Evolutionary conservation across 2,329 filamentous ascomycete species (phyloP), one percentile per base, ranked within the genome.

Genomic region (Dothistroma pini): DNA sequence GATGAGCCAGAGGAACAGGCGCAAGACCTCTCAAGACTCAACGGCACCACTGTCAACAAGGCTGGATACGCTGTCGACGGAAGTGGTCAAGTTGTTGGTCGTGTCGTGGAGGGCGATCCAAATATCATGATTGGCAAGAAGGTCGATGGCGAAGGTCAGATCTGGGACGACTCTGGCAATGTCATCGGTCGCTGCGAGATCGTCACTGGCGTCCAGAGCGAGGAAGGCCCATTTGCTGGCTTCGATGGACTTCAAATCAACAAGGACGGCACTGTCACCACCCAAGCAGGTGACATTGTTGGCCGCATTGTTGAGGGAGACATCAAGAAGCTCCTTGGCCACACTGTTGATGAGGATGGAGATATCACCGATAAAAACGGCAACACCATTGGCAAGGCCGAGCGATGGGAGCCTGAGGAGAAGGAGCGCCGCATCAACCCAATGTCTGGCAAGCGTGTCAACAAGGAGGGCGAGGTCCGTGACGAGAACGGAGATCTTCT

Each of bases 21-120:
- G 66, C 80, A 77, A 9, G 84, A 87, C 66, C 76, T 86, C n/a
- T 85, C 83, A 22, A 75, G 79, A n/a, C 80, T 87, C 47, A 83
- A 82, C 58, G 84, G 84, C 64, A 85, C 83, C 76, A 83, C 80
- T 16, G 83, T 87, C 71, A 87, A 87, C 79, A 87, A 87, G 75
- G 78, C 78, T 41, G 85, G 85, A 57, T 86, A 86, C 56, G 80
- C 86, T 21, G 84, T 87, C 52, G 84, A 87, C 68, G 77, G 79
- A 60, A 80, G 80, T 60, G 85, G 85, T n/a, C 79, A 78, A 31
- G 81, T 86, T 68, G 77, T 84, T 57, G 85, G 85, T 48, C 82
- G 81, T 54, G 79, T 87, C 57, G 74, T 77, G 58, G 83, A 85
- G 59, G 85, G 85, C 44, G 83, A 86, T 61, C 75, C 80, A 49